Evolutionary conservation across 2,329 filamentous ascomycete genomes (phyloP), one percentile per base, ranked within the genome.

Genomic region (Lachnellula subtilissima): DNA sequence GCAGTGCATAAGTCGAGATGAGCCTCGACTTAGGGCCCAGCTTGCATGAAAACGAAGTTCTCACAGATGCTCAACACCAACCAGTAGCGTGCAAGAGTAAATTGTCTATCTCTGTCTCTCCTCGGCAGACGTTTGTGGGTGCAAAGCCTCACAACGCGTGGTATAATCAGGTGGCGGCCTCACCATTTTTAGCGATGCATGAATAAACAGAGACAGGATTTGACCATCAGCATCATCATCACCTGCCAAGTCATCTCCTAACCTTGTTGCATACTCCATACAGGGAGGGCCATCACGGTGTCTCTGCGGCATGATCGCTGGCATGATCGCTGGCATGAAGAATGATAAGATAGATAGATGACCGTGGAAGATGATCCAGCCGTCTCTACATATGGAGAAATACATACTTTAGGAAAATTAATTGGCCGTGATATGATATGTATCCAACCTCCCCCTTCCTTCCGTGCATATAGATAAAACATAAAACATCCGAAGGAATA

Each of bases 401-500:
- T 43, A 45, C 28, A 35, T 49, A 54, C 45, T 37, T 53, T 28
- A 23, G 25, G 22, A 28, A 49, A 45, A 52, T 53, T 58, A 57
- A 59, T 35, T 58, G 57, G 54, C 53, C 32, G 53, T 52, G 56
- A 60, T 56, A 55, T 62, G 42, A 45, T 45, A 45, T 45, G 42
- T 19, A 45, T n/a, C 22, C 63, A 56, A 62, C 53, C 61, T 59
- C 61, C 62, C 57, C 49, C 54, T 39, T 42, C 14, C n/a, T 17
- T 37, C 11, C 56, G 61, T 60, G 62, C 62, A 59, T 59, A 45
- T 58, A 54, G 48, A 56, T 61, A 64, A 52, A 62, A 57, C 48
- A 47, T 55, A 17, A 15, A 40, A 23, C 49, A 32, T 12, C 17
- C 17, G 39, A 32, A 36, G 28, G 19, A 39, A 15, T 15, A 53